Evolutionary conservation across 768 basidiomycete species (phyloP).

Genomic region (Hypsizygus marmoreus): DNA sequence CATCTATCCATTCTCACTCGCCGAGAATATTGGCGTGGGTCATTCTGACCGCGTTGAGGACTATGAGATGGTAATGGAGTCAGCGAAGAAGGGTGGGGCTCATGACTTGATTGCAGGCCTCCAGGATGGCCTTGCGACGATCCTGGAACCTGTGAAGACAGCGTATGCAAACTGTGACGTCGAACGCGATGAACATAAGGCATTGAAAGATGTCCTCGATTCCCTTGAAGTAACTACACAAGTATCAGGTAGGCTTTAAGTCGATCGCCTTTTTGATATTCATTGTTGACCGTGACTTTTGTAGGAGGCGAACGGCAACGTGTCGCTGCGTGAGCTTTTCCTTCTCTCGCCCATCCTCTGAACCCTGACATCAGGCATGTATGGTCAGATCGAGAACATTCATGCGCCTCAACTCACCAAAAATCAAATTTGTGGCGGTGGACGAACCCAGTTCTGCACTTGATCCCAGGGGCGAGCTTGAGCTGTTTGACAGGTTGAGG

Average conservation of each 20-base stretch:
- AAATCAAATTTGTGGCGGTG: conserved; percentile 38
- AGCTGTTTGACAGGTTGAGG: conserved; percentile 37
- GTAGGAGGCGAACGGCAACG: conserved; percentile 27
- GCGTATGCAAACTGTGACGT: conserved; percentile 5
- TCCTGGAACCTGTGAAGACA: conserved; percentile 14
- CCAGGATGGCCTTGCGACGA: conserved; percentile 16
- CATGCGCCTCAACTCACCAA: conserved; percentile 26
- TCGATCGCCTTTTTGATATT: no score
- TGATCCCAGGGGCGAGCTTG: conserved; percentile 44
- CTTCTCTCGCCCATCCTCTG: neutral
- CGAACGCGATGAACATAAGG: conserved; percentile 10
- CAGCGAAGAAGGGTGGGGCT: conserved; percentile 32
- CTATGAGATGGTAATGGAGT: conserved; percentile 22
- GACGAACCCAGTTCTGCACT: conserved; percentile 53
- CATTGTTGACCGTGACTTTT: neutral
- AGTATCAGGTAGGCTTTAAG: conserved; percentile 7
- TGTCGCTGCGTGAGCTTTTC: conserved; percentile 23
- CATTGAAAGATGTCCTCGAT: conserved; percentile 15
- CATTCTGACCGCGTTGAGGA: conserved; percentile 16
- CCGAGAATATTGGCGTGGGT: conserved; percentile 41
- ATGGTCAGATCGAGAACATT: conserved; percentile 28
- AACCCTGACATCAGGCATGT: neutral
- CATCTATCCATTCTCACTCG: conserved; percentile 48
- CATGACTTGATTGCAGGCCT: conserved; percentile 9
- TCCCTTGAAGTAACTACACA: conserved; percentile 12